Conservation (phyloP, 148 eudicot genomes). For the Talinum fruticosum region DNA sequence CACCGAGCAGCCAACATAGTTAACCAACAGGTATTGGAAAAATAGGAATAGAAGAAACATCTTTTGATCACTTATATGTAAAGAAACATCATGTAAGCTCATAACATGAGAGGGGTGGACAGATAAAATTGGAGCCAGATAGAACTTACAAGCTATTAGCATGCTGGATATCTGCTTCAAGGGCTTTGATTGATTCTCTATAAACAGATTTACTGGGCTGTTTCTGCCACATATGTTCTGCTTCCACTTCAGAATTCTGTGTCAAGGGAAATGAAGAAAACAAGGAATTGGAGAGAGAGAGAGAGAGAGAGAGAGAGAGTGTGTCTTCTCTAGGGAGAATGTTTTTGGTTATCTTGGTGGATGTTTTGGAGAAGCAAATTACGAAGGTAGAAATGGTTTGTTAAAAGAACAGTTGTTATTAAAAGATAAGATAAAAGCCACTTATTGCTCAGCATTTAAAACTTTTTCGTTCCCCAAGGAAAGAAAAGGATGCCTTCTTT, state of each 20-base stretch:
- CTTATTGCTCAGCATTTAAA: conserved; percentile 49
- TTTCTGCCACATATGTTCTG: conserved; percentile 61
- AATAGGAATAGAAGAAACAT: background rate
- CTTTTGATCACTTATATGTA: background rate
- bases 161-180: conserved; percentile 93
- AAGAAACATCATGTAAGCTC: background rate
- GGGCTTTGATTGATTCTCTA: conserved; percentile 70
- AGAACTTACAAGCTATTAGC: conserved; percentile 72
- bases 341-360: conserved; percentile 9
- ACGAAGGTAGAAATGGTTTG: conserved; percentile 6
- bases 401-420: conserved; percentile 17
- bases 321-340: too few species aligned
- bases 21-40: background rate
- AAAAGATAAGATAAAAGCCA: conserved; percentile 23
- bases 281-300: conserved; percentile 7
- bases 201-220: conserved; percentile 46
- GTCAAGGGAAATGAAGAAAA: background rate
- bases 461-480: conserved; percentile 36
- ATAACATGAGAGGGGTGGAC: background rate
- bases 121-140: background rate
- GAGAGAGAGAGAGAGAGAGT: conserved; percentile 13
- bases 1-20: background rate
- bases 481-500: conserved; percentile 57
- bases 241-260: conserved; percentile 1
- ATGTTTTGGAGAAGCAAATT: conserved; percentile 4